Evolutionary conservation across 2,329 filamentous ascomycete species (phyloP).

Genomic region (Colletotrichum tamarilloi): DNA sequence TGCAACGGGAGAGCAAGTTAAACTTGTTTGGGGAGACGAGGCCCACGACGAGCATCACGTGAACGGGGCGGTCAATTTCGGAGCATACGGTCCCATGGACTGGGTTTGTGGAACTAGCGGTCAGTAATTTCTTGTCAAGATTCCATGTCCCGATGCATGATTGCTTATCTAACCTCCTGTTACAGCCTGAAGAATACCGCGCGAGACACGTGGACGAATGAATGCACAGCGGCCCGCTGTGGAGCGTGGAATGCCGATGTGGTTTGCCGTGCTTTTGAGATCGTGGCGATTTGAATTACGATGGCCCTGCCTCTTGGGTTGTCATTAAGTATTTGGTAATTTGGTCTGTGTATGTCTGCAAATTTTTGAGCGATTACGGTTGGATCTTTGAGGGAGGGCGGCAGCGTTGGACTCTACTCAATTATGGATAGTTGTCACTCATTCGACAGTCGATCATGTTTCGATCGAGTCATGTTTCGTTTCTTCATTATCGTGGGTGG

Average conservation of each 20-base stretch:
- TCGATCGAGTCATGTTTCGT: not conserved
- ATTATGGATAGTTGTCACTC: not conserved
- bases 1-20: conserved; percentile 2
- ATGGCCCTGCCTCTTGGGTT: not conserved
- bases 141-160: not conserved
- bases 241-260: not conserved
- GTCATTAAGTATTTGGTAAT: too few species aligned
- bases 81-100: conserved; percentile 5
- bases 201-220: not conserved
- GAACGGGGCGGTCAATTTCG: not conserved
- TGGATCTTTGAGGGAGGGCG: too few species aligned
- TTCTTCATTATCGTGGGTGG: too few species aligned
- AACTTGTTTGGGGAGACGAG: conserved; percentile 16
- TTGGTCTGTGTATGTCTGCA: too few species aligned
- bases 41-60: conserved; percentile 15
- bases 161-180: not conserved
- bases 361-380: too few species aligned
- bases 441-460: not conserved
- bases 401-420: too few species aligned
- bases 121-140: not conserved
- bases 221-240: not conserved
- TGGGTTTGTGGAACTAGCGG: conserved; percentile 3
- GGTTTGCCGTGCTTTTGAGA: not conserved
- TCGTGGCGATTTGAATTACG: not conserved
- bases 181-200: not conserved